A percentile compares a stretch with the other conserved stretches of the same genome.
Conservation (phyloP, 345 rosid species). For the Lepidium aucheri region DNA sequence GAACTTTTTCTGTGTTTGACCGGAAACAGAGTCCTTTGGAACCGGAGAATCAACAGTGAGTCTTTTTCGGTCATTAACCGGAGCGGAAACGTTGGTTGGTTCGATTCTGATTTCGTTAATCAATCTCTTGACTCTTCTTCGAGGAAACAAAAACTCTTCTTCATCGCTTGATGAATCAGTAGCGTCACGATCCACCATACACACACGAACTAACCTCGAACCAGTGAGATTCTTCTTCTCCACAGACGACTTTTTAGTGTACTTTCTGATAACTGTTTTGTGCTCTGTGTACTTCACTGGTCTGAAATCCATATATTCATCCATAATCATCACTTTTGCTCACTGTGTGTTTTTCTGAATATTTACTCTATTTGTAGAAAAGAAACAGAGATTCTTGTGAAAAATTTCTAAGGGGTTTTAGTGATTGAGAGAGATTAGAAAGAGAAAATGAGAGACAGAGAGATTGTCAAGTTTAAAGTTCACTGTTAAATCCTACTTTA, state of each 20-base stretch:
- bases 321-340: background rate
- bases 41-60: background rate
- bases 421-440: background rate
- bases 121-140: conserved; percentile 61
- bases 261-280: conserved; percentile 38
- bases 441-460: background rate
- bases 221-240: conserved; percentile 1
- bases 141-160: conserved; percentile 19
- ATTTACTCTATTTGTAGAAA: background rate
- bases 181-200: conserved; percentile 62
- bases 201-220: conserved; percentile 47
- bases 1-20: conserved; percentile 45
- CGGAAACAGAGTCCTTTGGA: conserved; percentile 4
- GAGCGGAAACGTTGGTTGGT: background rate
- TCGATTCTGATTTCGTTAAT: conserved; percentile 70
- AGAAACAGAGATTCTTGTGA: conserved; percentile 4
- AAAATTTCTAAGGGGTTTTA: background rate
- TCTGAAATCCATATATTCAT: conserved; percentile 23
- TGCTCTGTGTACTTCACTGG: conserved; percentile 68
- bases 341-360: background rate
- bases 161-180: conserved; percentile 89
- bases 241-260: conserved; percentile 21
- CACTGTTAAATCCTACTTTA: conserved; percentile 14
- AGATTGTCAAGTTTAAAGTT: conserved; percentile 1
- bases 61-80: background rate